Evolutionary conservation across 768 basidiomycete genomes (phyloP), one percentile per base, ranked within the genome.

Genomic region (Calocybe gangraenosa): DNA sequence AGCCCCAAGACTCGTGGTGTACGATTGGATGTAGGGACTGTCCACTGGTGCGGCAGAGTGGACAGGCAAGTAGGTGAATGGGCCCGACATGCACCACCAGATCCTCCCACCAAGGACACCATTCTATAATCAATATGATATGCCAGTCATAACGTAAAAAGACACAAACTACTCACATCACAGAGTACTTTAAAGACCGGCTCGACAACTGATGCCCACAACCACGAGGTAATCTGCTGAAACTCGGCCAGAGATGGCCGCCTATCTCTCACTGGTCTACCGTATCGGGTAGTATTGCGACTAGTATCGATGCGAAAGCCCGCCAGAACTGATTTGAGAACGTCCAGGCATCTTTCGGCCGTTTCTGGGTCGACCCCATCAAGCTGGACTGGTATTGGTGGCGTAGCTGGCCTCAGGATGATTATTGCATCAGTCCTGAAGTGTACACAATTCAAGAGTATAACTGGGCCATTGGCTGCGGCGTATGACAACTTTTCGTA

Each of bases 381-480:
- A 6, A 6, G 15, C 18, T 21, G 17, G 28, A 33, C 21, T 5
- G 22, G 14, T 11, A 20, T 40, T 9, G 32, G 14, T 28, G 36
- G 38, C 2, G 9, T n/a, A 34, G 30, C 20, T 14, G 45, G 45
- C 7, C 11, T 19, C 14, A 46, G 22, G 33, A 46, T 34, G 28
- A 57, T 50, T 3, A 55, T 50, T 6, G 49, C 47, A 38, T 55
- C 47, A 14, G 51, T 61, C 2, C 56, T 41, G 8, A 11, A 44
- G 22, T 44, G n/a, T 31, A 56, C 53, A n/a, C 60, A 56, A 23
- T 65, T 70, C 23, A 70, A 49, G 3, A 70, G 21, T 37, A 72
- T 38, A 21, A 73, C 59, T 2, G 69, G 70, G 1, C 71, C 70
- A 5, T 60, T 54, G 1, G 21, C 40, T 1, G 64, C 56, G 2